Evolutionary conservation across 352 stramenopile genomes (phyloP).

Genomic region (Phytophthora meadii): DNA sequence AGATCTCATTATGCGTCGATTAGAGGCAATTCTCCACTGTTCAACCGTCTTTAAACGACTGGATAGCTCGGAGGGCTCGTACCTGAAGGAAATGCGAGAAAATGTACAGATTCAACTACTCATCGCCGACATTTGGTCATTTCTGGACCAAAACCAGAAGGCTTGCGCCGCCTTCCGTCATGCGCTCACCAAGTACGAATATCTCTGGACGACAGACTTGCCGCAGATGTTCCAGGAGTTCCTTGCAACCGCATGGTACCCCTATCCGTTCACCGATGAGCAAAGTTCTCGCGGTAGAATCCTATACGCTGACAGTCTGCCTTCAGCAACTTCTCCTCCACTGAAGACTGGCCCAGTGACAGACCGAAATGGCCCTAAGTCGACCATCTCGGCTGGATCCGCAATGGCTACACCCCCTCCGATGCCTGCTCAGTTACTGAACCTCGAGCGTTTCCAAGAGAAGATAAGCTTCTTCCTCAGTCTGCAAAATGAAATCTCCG

Average conservation of each 20-base stretch:
- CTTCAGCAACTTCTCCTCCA: conserved; percentile 15
- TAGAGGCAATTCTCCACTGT: conserved; percentile 75
- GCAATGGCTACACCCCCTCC: conserved; percentile 47
- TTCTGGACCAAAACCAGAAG: conserved; percentile 83
- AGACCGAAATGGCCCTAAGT: conserved; percentile 18
- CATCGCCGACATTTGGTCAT: conserved; percentile 82
- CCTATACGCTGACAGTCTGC: conserved; percentile 37
- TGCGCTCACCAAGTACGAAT: conserved; percentile 91
- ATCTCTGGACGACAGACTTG: conserved; percentile 93
- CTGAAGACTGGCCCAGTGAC: conserved; percentile 8
- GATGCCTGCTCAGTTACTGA: conserved; percentile 76
- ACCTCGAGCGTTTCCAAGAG: conserved; percentile 89
- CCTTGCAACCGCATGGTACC: conserved; percentile 68
- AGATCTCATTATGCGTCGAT: conserved; percentile 67
- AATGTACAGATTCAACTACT: conserved; percentile 79
- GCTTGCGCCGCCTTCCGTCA: conserved; percentile 62
- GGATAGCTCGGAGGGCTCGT: conserved; percentile 87
- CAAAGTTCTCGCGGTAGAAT: conserved; percentile 24
- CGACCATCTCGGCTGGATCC: conserved; percentile 18
- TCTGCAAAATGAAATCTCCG: conserved; percentile 91
- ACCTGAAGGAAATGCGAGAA: conserved; percentile 91
- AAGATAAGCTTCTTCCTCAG: conserved; percentile 90
- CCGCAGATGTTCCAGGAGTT: conserved; percentile 90
- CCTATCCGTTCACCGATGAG: conserved; percentile 42
- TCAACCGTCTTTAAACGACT: conserved; percentile 84